phyloP scores from a whole-genome alignment of 768 basidiomycete species.

The Phylloporus arenicola region DNA sequence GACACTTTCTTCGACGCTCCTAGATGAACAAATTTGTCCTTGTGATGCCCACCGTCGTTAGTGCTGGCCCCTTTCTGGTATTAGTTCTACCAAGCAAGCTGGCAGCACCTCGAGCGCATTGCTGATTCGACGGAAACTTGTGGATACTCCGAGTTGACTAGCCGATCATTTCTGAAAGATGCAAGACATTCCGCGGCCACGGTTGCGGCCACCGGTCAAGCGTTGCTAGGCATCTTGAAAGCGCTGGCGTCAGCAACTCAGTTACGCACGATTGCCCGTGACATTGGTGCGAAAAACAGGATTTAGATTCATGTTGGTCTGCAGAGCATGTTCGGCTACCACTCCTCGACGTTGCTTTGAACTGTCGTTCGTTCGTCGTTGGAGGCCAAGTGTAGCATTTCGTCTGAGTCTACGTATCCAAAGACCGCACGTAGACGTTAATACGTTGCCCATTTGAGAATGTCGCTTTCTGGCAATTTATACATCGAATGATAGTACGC shows the following conservation, averaged over 20 bases:
- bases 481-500: background rate
- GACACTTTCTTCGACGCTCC: too few relatives aligned
- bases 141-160: too few relatives aligned
- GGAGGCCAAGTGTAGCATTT: too few relatives aligned
- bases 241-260: background rate
- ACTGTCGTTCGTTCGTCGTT: too few relatives aligned
- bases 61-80: too few relatives aligned
- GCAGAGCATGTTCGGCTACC: background rate
- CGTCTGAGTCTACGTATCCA: background rate
- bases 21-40: too few relatives aligned
- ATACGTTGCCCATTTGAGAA: background rate
- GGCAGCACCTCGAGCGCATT: too few relatives aligned
- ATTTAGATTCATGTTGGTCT: background rate
- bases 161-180: background rate
- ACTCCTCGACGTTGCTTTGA: background rate
- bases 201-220: background rate
- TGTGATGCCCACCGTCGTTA: too few relatives aligned
- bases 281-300: background rate
- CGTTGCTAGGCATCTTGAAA: background rate
- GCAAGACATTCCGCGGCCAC: background rate
- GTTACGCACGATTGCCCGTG: background rate
- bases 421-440: background rate
- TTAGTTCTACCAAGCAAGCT: too few relatives aligned
- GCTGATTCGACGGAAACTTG: too few relatives aligned
- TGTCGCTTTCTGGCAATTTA: constrained; percentile 3